Evolutionary conservation across 257 asterid genomes (phyloP).

Genomic region (Apocynum venetum): DNA sequence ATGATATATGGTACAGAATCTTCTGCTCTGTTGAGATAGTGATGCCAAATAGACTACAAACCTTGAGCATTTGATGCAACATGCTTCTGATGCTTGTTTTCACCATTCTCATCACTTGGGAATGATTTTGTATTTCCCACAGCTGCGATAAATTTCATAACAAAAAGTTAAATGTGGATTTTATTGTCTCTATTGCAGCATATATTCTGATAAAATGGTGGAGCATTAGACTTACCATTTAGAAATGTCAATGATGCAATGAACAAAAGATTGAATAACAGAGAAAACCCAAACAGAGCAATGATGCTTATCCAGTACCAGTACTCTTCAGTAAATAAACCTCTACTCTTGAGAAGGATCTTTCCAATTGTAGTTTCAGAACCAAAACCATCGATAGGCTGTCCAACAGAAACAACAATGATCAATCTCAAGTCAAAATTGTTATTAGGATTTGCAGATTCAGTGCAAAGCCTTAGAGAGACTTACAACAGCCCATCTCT

Average conservation of each 20-base stretch:
- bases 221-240: constrained; percentile 47
- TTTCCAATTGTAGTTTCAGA: constrained; percentile 66
- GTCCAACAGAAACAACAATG: constrained; percentile 7
- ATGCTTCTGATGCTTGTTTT: constrained; percentile 21
- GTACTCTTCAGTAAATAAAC: constrained; percentile 50
- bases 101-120: constrained; percentile 33
- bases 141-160: constrained; percentile 38
- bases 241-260: constrained; percentile 64
- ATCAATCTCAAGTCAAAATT: not conserved
- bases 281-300: constrained; percentile 64
- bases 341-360: constrained; percentile 68
- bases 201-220: no score
- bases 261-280: constrained; percentile 67
- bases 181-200: not conserved
- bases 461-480: not conserved
- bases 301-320: constrained; percentile 71
- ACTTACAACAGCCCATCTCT: constrained; percentile 80
- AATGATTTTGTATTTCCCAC: constrained; percentile 60
- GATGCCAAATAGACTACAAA: constrained; percentile 1
- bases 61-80: constrained; percentile 33
- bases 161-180: constrained; percentile 6
- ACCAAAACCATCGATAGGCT: constrained; percentile 44
- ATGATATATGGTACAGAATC: no score
- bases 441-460: no score
- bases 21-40: no score